Percentiles rank a stretch among this genome's conserved stretches.
phyloP scores from a whole-genome alignment of 768 basidiomycete genomes.

The Suillus placidus region DNA sequence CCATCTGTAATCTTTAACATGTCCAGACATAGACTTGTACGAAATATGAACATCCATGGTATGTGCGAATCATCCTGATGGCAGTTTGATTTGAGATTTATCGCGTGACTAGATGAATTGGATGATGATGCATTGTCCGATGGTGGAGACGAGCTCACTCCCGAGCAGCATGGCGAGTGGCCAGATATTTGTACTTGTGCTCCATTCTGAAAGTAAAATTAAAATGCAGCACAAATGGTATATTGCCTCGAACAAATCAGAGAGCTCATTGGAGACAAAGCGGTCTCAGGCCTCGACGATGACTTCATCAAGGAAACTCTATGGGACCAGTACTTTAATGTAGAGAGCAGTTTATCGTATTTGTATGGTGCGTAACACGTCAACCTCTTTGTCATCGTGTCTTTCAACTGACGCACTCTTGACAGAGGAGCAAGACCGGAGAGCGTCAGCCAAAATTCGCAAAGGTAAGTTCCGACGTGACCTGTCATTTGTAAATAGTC shows the following conservation, averaged over 20 bases:
- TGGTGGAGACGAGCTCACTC: conserved; percentile 79
- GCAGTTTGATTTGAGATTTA: neutral
- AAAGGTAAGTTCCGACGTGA: conserved; percentile 71
- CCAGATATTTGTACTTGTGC: neutral
- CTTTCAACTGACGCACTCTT: conserved; percentile 6
- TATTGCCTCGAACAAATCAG: conserved; percentile 71
- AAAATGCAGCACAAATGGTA: conserved; percentile 60
- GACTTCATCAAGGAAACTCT: conserved; percentile 73
- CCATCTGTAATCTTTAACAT: conserved; percentile 43
- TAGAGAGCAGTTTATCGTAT: conserved; percentile 75
- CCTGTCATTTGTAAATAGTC: conserved; percentile 35
- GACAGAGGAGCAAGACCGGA: conserved; percentile 71
- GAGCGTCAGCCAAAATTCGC: conserved; percentile 65
- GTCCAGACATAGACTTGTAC: conserved; percentile 91
- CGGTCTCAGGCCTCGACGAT: conserved; percentile 70
- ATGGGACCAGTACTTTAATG: conserved; percentile 89
- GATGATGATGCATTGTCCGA: conserved; percentile 81
- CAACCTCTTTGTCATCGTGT: neutral
- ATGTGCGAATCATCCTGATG: conserved; percentile 8
- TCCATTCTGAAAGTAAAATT: conserved; percentile 14
- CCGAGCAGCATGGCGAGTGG: conserved; percentile 74
- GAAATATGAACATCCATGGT: conserved; percentile 84
- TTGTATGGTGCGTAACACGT: conserved; percentile 61
- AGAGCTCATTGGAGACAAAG: conserved; percentile 65
- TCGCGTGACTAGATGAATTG: conserved; percentile 66